These are phyloP conservation scores for Fusarium nurragi DNA, from an alignment of 2,329 filamentous ascomycete species.

Conservation along the genomic window DNA sequence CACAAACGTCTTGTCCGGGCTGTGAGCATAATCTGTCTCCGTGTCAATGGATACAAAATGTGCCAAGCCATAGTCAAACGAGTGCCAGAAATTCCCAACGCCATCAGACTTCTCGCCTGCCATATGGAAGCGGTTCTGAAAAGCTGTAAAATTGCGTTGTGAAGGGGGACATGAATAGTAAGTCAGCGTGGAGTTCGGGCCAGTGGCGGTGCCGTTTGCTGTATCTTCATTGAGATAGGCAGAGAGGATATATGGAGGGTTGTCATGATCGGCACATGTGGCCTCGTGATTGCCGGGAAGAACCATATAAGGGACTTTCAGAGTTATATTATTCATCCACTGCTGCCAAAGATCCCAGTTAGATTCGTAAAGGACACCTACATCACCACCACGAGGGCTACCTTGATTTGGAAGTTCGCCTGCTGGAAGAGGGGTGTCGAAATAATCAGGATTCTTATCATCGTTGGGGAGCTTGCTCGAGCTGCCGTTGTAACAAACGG, in stretches of 20 bases:
- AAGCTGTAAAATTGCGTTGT: conserved; percentile 1
- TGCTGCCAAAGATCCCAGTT: conserved; percentile 18
- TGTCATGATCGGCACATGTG: background rate
- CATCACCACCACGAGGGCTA: background rate
- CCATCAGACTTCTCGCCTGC: background rate
- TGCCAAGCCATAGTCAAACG: background rate
- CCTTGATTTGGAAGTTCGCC: background rate
- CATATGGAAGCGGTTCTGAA: background rate
- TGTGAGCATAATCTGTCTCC: background rate
- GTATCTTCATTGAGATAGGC: background rate
- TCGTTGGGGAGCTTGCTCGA: background rate
- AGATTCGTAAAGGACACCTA: background rate
- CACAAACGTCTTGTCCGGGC: background rate
- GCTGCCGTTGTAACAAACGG: conserved; percentile 2
- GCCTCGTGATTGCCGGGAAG: background rate
- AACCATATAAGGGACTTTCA: background rate
- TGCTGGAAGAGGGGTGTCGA: fast-evolving
- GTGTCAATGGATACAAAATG: conserved; percentile 9
- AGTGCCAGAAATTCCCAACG: background rate
- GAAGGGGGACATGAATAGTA: conserved; percentile 8
- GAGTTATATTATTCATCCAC: background rate
- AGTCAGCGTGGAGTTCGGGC: background rate
- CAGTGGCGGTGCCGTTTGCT: background rate
- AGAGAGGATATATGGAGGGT: background rate
- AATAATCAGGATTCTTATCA: background rate